phyloP scores from a whole-genome alignment of 331 rosid genomes.

The Acacia pycnantha region DNA sequence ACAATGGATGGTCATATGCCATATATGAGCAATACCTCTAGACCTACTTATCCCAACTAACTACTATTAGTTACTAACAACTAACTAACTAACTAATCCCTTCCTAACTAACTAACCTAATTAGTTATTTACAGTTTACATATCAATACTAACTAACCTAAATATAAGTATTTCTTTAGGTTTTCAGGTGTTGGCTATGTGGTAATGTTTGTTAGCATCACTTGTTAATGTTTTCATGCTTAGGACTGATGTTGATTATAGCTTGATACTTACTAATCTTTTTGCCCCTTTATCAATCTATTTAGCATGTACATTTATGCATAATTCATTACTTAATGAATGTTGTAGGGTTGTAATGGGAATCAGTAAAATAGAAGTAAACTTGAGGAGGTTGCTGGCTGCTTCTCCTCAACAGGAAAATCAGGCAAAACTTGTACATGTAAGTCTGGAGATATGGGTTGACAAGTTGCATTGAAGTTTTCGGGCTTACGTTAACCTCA shows the following conservation, averaged over 20 bases:
- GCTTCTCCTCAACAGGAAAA: conserved; percentile 90
- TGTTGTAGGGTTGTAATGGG: conserved; percentile 53
- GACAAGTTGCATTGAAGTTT: not conserved
- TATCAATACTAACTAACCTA: too few species aligned
- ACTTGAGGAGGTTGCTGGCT: conserved; percentile 80
- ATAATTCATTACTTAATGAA: conserved; percentile 5
- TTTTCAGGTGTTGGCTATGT: not conserved
- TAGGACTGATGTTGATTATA: not conserved
- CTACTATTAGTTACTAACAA: too few species aligned
- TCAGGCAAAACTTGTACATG: conserved; percentile 84
- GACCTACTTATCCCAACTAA: too few species aligned
- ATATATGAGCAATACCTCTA: too few species aligned
- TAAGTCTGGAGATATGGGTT: conserved; percentile 33
- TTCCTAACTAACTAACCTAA: too few species aligned
- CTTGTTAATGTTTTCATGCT: not conserved
- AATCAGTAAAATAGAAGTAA: conserved; percentile 79
- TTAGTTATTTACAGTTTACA: too few species aligned
- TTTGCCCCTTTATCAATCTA: not conserved
- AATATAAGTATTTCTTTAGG: not conserved
- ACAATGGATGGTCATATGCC: too few species aligned
- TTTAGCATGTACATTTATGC: not conserved
- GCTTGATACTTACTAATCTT: not conserved
- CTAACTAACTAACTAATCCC: too few species aligned
- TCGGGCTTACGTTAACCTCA: conserved; percentile 5
- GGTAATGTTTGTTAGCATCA: not conserved